Conservation (phyloP, 108 stramenopile genomes). For the Cyclotella choctawhatcheeana region DNA sequence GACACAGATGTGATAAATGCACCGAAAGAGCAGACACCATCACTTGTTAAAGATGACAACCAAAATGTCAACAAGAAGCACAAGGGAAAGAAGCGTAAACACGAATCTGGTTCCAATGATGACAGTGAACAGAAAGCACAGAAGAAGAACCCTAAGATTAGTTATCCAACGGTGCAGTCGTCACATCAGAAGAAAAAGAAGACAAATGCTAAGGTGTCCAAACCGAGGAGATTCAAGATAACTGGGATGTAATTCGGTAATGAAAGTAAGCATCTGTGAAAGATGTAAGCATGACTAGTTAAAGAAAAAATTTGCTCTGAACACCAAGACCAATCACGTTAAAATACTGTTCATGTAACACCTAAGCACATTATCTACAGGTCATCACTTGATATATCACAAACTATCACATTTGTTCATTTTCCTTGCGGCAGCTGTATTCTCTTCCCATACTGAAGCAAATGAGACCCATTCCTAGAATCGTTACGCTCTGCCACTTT, state of each 20-base stretch:
- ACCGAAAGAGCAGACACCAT: slow-evolving; percentile 9
- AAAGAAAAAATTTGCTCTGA: neutral
- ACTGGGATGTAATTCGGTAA: slow-evolving; percentile 29
- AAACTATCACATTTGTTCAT: no score
- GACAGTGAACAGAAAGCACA: slow-evolving; percentile 14
- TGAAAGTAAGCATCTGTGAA: slow-evolving; percentile 23
- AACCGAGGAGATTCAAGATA: slow-evolving; percentile 65
- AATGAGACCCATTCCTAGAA: no score
- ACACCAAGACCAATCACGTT: neutral
- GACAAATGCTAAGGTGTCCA: slow-evolving; percentile 78
- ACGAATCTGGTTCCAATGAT: slow-evolving; percentile 24
- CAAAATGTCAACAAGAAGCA: slow-evolving; percentile 36
- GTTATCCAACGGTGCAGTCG: slow-evolving; percentile 53
- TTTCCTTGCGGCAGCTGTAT: no score
- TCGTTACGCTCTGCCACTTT: no score
- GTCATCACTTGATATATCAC: no score
- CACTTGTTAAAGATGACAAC: neutral
- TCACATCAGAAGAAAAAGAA: slow-evolving; percentile 63
- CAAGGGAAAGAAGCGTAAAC: slow-evolving; percentile 31
- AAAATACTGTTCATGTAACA: no score
- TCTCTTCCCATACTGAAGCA: no score
- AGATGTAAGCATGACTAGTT: slow-evolving; percentile 9
- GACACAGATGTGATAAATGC: slow-evolving; percentile 23
- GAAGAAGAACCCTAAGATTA: slow-evolving; percentile 57
- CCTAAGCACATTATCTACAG: no score